Base-by-base conservation (phyloP, 192 early-diverging fungal species). In the Coemansia sp. region DNA sequence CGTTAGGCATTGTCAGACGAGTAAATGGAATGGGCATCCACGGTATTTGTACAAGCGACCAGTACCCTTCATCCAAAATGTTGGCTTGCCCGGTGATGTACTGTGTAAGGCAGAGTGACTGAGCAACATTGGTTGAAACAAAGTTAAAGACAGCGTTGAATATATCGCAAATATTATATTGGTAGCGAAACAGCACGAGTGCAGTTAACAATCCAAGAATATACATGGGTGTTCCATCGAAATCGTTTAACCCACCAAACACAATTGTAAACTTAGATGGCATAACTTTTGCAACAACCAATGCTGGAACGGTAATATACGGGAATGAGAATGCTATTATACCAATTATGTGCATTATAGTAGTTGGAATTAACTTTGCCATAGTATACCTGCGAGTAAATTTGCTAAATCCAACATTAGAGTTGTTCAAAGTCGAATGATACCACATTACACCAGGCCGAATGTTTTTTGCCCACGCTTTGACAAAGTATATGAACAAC, bases 391-490 rank as follows among this genome's bases (percentile, higher is more conserved):
- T 10, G 11, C 28, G 5, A 20, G 12, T n/a, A 11, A 17, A 10
- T 0, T 49, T 15, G 15, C 23, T 47, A 14, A 25, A 10, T 14
- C 26, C 5, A 7, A 48, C 26, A 3, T 26, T 44, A 10, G 5
- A 2, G 17, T 12, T 28, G 53, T 23, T 42, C 15, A 63, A 5
- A 34, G 6, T 34, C 8, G 31, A 1, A 34, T 34, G 19, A 38
- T 55, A 63, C 61, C 61, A 63, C 51, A 63, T 28, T 11, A 63
- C 53, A 1, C 61, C 61, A 8, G 61, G 51, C 21, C 61, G 50
- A 25, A 25, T 54, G 26, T 54, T 44, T 44, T n/a, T 3, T 14
- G 40, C 14, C 40, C 40, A 44, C 0, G 14, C 15, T 44, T 44
- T 44, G 40, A 3, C 3, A 15, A 10, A 5, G 11, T n/a, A 3